Percentiles rank a stretch among this genome's conserved stretches.
phyloP scores from a whole-genome alignment of 768 basidiomycete species.

The Sarcomyxa edulis region DNA sequence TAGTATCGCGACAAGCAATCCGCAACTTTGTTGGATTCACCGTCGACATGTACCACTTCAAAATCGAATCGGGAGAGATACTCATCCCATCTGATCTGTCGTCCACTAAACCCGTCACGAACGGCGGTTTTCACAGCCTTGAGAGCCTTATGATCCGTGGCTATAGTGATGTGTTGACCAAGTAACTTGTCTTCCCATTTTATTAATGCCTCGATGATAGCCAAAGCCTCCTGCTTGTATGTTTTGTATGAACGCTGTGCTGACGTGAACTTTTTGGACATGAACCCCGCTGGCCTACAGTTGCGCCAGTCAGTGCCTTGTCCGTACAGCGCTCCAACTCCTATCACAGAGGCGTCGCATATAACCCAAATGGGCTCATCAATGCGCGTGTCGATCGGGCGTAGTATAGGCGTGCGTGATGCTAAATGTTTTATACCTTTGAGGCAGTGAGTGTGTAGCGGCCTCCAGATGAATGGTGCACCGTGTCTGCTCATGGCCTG shows the following conservation, averaged over 20 bases:
- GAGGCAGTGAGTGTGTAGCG: slow-evolving; percentile 18
- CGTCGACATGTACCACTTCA: slow-evolving; percentile 18
- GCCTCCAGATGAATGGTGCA: slow-evolving; percentile 19
- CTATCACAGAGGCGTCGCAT: slow-evolving; percentile 17
- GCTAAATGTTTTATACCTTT: too few species aligned
- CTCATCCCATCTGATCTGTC: slow-evolving; percentile 21
- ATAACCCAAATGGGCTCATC: slow-evolving; percentile 22
- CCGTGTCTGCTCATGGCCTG: slow-evolving; percentile 21
- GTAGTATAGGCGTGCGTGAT: slow-evolving; percentile 15
- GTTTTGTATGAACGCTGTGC: slow-evolving; percentile 13
- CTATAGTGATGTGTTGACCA: slow-evolving; percentile 14
- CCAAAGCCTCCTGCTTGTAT: slow-evolving; percentile 12
- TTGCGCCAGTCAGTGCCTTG: slow-evolving; percentile 20
- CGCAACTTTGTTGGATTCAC: slow-evolving; percentile 20
- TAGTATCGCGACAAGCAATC: slow-evolving; percentile 25
- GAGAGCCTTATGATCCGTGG: slow-evolving; percentile 23
- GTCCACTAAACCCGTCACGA: slow-evolving; percentile 7
- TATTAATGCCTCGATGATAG: slow-evolving; percentile 11
- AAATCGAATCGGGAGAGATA: slow-evolving; percentile 20
- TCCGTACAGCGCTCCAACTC: slow-evolving; percentile 20
- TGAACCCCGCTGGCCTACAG: slow-evolving; percentile 17
- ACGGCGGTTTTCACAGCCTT: slow-evolving; percentile 15
- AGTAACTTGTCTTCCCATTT: slow-evolving; percentile 28
- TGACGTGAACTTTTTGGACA: slow-evolving; percentile 15
- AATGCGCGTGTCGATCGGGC: slow-evolving; percentile 14